These are phyloP conservation scores for Sonneratia caseolaris DNA, from an alignment of 345 rosid species.

Conservation along the genomic window DNA sequence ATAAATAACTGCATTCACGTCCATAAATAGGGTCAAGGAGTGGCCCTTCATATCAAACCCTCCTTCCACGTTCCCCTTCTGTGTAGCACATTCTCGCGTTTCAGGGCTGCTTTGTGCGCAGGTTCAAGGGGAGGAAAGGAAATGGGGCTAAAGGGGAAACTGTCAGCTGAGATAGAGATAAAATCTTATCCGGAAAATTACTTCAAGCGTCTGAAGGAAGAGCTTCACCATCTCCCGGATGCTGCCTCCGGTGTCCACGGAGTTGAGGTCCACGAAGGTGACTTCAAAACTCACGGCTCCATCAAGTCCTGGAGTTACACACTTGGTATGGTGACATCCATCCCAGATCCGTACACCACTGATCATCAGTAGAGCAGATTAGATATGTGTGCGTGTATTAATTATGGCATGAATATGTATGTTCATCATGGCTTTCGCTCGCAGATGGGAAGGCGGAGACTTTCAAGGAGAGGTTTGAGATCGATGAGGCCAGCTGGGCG, in stretches of 20 bases:
- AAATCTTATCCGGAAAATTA: constrained; percentile 11
- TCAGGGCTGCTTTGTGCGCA: too few species aligned
- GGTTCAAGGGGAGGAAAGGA: not conserved
- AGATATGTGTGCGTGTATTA: too few species aligned
- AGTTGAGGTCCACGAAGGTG: constrained; percentile 24
- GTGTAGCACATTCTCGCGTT: too few species aligned
- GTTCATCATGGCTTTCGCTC: too few species aligned
- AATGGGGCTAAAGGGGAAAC: constrained; percentile 13
- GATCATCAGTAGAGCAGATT: too few species aligned
- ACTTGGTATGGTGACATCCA: constrained; percentile 20
- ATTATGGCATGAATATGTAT: too few species aligned
- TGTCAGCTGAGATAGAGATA: constrained; percentile 25
- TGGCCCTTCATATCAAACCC: too few species aligned
- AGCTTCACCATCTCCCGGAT: constrained; percentile 16
- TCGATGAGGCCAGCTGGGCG: constrained; percentile 18
- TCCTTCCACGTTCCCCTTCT: too few species aligned
- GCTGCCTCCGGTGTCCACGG: constrained; percentile 15
- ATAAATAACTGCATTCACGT: too few species aligned
- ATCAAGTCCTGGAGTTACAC: constrained; percentile 22
- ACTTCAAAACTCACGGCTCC: constrained; percentile 21
- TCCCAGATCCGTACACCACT: too few species aligned
- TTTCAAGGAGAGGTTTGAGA: constrained; percentile 20
- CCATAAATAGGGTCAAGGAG: too few species aligned
- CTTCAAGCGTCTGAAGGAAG: constrained; percentile 8
- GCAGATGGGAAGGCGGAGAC: constrained; percentile 18